Base-by-base conservation (phyloP, 208 protist species). In the Strigomonas culicis region DNA sequence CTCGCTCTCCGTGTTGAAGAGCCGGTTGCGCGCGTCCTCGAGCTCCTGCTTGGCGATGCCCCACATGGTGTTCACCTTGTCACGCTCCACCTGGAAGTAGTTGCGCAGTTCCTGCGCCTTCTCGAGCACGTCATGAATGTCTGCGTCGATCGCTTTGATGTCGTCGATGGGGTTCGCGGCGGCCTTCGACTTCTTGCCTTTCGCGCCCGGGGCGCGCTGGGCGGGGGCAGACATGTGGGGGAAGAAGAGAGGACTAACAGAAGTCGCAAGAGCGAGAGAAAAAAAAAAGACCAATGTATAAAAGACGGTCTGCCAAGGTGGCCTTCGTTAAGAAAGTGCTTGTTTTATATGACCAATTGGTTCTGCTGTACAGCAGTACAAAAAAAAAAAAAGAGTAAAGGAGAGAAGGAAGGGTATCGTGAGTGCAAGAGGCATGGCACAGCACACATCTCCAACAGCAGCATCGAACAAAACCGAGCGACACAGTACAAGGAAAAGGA, bases 81-180 rank as follows among this genome's bases (percentile, higher is more conserved):
- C 97, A 22, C 97, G 88, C 70, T 98, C 97, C 17, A 97, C 74
- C 80, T 99, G 96, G 70, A 96, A 98, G 74, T 98, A 98, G 78
- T 98, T 98, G 51, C 97, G 93, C 66, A 97, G 77, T 73, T 94
- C 72, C 74, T 96, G 74, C 50, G 92, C 92, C 62, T 95, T 86
- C 25, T 89, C 76, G 28, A 99, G 78, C 46, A 86, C 77, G 21
- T 81, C 81, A 67, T 90, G 81, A 15, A 98, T 76, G 25, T 82
- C 76, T 15, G 74, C 70, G 75, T 82, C 79, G 51, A 66, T 74
- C 44, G 47, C 62, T 43, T 71, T 74, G 25, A 88, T 30, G 46
- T 84, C 77, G 30, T 68, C 60, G 34, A 82, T 59, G 22, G 81
- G 74, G 66, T 83, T 67, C 1, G 34, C 57, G 11, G 70, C 67